These are phyloP conservation scores for Penicillium decumbens DNA, from an alignment of 2,329 filamentous ascomycete genomes.

Conservation along the genomic window DNA sequence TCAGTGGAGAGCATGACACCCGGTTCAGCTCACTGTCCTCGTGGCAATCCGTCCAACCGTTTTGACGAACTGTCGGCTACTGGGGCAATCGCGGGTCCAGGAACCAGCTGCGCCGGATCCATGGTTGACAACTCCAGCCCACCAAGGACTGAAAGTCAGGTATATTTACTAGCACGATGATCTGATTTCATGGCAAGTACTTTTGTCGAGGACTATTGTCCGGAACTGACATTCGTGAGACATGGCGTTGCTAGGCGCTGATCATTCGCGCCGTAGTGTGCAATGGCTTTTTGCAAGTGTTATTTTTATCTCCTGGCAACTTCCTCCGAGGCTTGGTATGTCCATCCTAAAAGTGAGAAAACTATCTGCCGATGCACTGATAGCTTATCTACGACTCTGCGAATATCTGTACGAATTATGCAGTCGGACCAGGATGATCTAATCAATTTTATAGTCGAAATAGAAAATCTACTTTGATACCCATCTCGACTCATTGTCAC, in stretches of 20 bases:
- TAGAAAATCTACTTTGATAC: not conserved
- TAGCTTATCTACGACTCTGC: not conserved
- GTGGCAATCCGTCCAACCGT: conserved; percentile 19
- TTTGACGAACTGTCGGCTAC: not conserved
- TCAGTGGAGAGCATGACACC: conserved; percentile 17
- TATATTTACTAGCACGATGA: not conserved
- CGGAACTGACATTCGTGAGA: conserved; percentile 7
- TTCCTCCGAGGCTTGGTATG: not conserved
- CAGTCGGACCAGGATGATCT: not conserved
- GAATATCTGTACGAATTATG: not conserved
- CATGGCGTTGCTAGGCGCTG: conserved; percentile 16
- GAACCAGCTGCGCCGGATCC: conserved; percentile 1
- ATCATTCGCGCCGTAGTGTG: conserved; percentile 4
- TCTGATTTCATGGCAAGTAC: not conserved
- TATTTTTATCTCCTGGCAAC: not conserved
- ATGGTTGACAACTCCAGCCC: conserved; percentile 1
- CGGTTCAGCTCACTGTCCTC: conserved; percentile 10
- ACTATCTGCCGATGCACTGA: conserved; percentile 4
- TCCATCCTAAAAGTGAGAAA: conserved; percentile 1
- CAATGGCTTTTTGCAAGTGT: conserved; percentile 6
- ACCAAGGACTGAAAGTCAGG: not conserved
- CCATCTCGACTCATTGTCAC: not conserved
- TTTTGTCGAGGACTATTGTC: not conserved
- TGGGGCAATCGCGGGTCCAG: not conserved
- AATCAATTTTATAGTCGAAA: not conserved